Evolutionary conservation across 495 filamentous ascomycete species (phyloP), one percentile per base, ranked within the genome.

Genomic region (Penicillium daleae): DNA sequence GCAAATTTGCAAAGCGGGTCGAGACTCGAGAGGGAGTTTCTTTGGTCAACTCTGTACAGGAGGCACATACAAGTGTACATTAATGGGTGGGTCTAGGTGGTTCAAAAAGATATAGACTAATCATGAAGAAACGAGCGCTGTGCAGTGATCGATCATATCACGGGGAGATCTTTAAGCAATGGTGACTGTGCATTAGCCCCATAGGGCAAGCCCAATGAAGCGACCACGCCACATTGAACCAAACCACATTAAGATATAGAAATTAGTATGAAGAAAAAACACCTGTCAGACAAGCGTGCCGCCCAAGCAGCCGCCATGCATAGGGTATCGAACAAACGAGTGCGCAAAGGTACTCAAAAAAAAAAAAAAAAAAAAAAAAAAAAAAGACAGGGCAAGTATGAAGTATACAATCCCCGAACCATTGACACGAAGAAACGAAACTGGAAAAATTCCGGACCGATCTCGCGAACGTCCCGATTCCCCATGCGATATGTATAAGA

Each of bases 261-360:
- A 15, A 65, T 67, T 63, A 71, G 19, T 58, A 60, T 61, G 24
- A 15, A 32, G 17, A 55, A 48, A 57, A 44, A 24, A 15, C 42
- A 46, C 42, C 63, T 57, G 56, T 40, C 61, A 40, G 61, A 62
- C 60, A 66, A 65, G 39, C 61, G 42, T 37, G 21, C 35, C 44
- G 52, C 55, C 56, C 54, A 62, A 50, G 44, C 15, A 39, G 56
- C 56, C 61, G 29, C 27, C 48, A 52, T 59, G 56, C 65, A 68
- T 66, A 63, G 70, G 70, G 70, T 72, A 72, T 72, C 68, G 62
- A 65, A 61, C 12, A 66, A 65, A 66, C 50, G 55, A 68, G 65
- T 63, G 65, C 55, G 56, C 57, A 62, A 54, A 55, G 27, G 49
- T 64, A 32, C 51, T 60, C 40, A 42, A 54, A 29, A 58, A 65